phyloP scores from a whole-genome alignment of 2,329 filamentous ascomycete genomes.

The Phoma herbarum region DNA sequence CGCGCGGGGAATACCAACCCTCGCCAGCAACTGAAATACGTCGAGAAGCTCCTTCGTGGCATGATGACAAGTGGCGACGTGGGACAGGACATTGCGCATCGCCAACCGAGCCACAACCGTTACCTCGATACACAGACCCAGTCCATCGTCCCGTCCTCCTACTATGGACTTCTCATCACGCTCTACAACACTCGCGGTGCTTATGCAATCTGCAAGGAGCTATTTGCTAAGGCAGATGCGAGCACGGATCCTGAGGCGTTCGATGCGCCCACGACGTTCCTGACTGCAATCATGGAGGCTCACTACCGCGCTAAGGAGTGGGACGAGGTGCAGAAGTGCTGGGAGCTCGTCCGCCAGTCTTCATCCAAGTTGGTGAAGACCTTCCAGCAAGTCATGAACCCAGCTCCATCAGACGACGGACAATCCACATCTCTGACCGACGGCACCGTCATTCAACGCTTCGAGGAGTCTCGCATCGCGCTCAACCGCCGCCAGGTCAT shows the following conservation, averaged over 20 bases:
- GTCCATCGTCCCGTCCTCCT: constrained; percentile 58
- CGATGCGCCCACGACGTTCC: constrained; percentile 51
- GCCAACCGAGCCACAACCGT: constrained; percentile 37
- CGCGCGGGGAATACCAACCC: constrained; percentile 24
- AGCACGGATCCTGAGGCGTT: constrained; percentile 27
- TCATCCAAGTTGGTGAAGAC: constrained; percentile 56
- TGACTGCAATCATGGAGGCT: constrained; percentile 70
- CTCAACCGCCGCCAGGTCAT: constrained; percentile 59
- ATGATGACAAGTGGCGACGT: constrained; percentile 38
- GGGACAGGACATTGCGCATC: constrained; percentile 39
- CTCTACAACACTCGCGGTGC: constrained; percentile 61
- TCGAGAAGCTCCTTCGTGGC: constrained; percentile 40
- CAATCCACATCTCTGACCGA: constrained; percentile 34
- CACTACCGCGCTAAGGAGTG: constrained; percentile 67
- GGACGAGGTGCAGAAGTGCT: constrained; percentile 70
- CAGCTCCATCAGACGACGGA: constrained; percentile 29
- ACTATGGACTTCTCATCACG: constrained; percentile 65
- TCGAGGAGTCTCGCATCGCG: constrained; percentile 36
- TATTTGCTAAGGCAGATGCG: constrained; percentile 35
- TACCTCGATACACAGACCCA: constrained; percentile 42
- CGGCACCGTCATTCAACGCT: constrained; percentile 28
- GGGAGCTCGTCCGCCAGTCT: constrained; percentile 68
- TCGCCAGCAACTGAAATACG: constrained; percentile 30
- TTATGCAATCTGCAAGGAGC: constrained; percentile 51
- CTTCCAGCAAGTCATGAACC: constrained; percentile 45